Base-by-base conservation (phyloP, 768 basidiomycete species). In the Pholiota molesta region DNA sequence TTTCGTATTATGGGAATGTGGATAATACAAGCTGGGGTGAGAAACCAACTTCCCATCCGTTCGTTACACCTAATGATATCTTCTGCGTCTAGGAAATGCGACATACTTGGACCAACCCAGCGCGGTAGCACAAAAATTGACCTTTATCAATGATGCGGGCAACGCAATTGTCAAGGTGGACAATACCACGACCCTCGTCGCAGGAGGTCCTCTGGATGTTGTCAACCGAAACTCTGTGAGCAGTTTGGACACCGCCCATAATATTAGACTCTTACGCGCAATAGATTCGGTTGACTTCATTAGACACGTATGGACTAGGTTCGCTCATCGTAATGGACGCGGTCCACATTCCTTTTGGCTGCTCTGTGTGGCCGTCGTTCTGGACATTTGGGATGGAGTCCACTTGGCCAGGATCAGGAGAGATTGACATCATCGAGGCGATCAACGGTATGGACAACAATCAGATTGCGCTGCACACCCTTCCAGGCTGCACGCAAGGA, bases 381-480 rank as follows among this genome's bases (percentile, higher is more conserved):
- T 84, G 82, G 82, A 82, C 80, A 17, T 72, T 75, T 39, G 75
- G 78, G 33, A 72, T 74, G n/a, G 74, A 76, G 21, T 69, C 71
- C 21, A 64, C 66, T 37, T 83, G 81, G 83, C 83, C 83, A 4
- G 57, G 68, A 7, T 75, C 74, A 8, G 83, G 83, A 40, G 82
- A 84, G 70, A 83, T 84, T 37, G 83, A 84, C 67, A 90, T 92
- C 33, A 86, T 95, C 59, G 95, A 96, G 73, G 90, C 86, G 10
- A 91, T 95, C 64, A 95, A 97, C 74, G 67, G 82, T 55, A 84
- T 88, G 74, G 73, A 76, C 8, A 75, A 79, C 64, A 93, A 93
- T 66, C 91, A 92, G 70, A 85, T 90, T 76, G 84, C 93, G 0
- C 75, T 95, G n/a, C 94, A 95, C 70, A 90, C 92, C 0, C 80